These are phyloP conservation scores for Microascus cirrosus DNA, from an alignment of 2,329 filamentous ascomycete genomes.

Conservation along the genomic window DNA sequence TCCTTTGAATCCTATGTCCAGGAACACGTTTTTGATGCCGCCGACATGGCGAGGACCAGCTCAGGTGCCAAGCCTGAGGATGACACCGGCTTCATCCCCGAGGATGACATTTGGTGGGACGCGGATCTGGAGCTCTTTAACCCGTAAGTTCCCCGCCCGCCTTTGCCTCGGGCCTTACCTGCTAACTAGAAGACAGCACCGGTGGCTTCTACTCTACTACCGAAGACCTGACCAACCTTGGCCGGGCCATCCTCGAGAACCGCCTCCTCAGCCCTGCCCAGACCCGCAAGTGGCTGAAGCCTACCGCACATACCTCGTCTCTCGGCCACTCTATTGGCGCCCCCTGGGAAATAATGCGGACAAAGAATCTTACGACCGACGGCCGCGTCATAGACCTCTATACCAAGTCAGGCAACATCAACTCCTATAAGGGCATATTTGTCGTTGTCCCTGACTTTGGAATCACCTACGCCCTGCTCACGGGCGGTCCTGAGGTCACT, in stretches of 20 bases:
- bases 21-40: constrained; percentile 26
- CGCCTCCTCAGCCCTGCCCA: constrained; percentile 23
- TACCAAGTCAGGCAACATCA: constrained; percentile 31
- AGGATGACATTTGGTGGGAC: constrained; percentile 21
- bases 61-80: constrained; percentile 17
- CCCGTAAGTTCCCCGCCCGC: constrained; percentile 16
- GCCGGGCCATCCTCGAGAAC: constrained; percentile 27
- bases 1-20: constrained; percentile 25
- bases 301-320: constrained; percentile 22
- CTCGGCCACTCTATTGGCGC: constrained; percentile 25
- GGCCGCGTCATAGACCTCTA: constrained; percentile 32
- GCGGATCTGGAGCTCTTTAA: constrained; percentile 19
- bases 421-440: constrained; percentile 26
- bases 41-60: constrained; percentile 28
- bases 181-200: constrained; percentile 12
- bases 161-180: background rate
- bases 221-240: constrained; percentile 27
- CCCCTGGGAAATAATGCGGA: constrained; percentile 35
- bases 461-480: constrained; percentile 26
- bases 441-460: constrained; percentile 34
- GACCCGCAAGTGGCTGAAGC: constrained; percentile 35
- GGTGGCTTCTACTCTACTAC: constrained; percentile 29
- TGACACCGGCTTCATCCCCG: constrained; percentile 21
- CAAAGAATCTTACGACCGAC: constrained; percentile 21
- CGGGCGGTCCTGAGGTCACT: constrained; percentile 17